Evolutionary conservation across 768 basidiomycete species (phyloP), one percentile per base, ranked within the genome.

Genomic region (Boletus reticuloceps): DNA sequence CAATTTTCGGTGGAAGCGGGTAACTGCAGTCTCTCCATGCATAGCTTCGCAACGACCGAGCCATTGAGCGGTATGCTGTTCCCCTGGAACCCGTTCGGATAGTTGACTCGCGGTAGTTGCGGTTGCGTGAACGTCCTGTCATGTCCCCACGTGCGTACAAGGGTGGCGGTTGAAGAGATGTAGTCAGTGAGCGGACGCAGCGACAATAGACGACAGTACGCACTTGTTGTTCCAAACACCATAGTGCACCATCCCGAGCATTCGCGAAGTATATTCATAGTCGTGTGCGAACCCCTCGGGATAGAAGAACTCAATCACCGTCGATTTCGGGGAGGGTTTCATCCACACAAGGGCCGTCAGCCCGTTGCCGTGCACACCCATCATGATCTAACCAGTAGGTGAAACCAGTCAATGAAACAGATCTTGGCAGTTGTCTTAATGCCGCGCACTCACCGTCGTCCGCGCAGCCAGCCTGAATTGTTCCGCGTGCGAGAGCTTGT

Each of bases 311-410:
- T 97, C 94, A 66, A 96, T 91, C 32, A 97, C 92, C 0, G 94
- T 93, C 32, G 91, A 81, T 17, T 86, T 78, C 6, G 85, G 85
- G 4, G 82, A 83, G 2, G 91, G 89, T 22, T 89, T 86, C 94
- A 96, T 97, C 94, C 93, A 97, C 6, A 97, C 68, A 1, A 95
- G 79, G 29, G 91, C 81, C 0, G 93, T 95, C 38, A 97, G 69
- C 32, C 91, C 94, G 65, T 97, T 96, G 11, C 94, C 94, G 63
- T 96, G 94, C 16, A 96, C 88, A 54, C 94, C 94, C 81, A 95
- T 88, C 86, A 96, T 82, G 64, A 96, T 91, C 94, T 96, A 56
- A 10, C n/a, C 19, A 12, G n/a, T 12, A 42, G 12, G 2, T 5
- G 6, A 39, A 2, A 25, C 20, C 29, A 17, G 27, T 48, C 16